Base-by-base conservation (phyloP, 2,329 filamentous ascomycete genomes). In the Moelleriella libera region DNA sequence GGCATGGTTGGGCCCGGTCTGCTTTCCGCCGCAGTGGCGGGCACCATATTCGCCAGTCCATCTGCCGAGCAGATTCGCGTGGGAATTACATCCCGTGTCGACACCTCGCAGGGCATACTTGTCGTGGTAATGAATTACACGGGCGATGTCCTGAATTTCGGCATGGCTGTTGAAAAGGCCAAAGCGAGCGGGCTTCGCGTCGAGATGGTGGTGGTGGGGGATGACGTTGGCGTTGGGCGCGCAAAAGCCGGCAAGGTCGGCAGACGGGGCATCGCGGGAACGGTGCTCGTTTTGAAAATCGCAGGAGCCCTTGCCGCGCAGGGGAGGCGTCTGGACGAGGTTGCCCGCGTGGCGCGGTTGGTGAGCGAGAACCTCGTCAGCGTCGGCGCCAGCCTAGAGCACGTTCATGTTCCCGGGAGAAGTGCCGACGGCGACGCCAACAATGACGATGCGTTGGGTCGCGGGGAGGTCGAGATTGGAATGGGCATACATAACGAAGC, bases 41-140 rank as follows among this genome's bases (percentile, higher is more conserved):
- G 89, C 14, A 89, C 85, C 3, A 89, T 94, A 57, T 94, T 94
- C 60, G 87, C 87, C 6, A 85, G 81, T 14, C 87, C 87, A 0
- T 82, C 77, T 5, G 83, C 87, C 0, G 82, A 92, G 65, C 89
- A 96, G 68, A 81, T 96, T 47, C 78, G 86, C 48, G 72, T 77
- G 54, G 87, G 82, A 50, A 83, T 94, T 47, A 76, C 82, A 58
- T 76, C 80, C 41, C 74, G 85, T 21, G 84, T 94, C 3, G 79
- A 85, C 51, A 74, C 75, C 4, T 72, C 76, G 43, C 76, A 78
- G 51, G 90, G 89, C 29, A 84, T 95, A 1, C 64, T 96, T 41
- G 84, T 95, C n/a, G 82, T 89, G 5, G 85, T 94, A 31, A 95
- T 94, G 86, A 96, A 96, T 64, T 94, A 94, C 65, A 94, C 88